Evolutionary conservation across 139 green algal species (phyloP).

Genomic region (Mychonastes homosphaera): DNA sequence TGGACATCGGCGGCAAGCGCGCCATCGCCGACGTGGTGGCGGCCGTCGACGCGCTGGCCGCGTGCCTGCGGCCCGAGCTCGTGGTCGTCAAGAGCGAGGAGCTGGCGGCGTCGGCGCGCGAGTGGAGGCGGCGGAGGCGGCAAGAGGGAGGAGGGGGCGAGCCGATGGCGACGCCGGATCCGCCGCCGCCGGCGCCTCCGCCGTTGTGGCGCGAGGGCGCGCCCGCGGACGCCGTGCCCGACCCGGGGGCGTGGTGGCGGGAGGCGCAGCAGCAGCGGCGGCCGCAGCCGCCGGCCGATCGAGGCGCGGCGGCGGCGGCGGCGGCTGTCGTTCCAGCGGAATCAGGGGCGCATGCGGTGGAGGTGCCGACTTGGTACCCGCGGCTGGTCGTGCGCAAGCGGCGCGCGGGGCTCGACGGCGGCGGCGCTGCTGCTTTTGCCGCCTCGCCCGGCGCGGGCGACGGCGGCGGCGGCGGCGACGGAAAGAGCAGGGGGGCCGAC

Average conservation of each 20-base stretch:
- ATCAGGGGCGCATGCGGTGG: too few species aligned
- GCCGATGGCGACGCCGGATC: background rate
- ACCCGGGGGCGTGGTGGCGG: background rate
- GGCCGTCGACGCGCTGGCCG: constrained; percentile 11
- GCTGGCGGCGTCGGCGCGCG: constrained; percentile 6
- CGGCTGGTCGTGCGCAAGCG: too few species aligned
- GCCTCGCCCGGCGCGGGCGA: too few species aligned
- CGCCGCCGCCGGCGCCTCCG: constrained; percentile 1
- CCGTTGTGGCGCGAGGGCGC: background rate
- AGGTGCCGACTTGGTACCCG: too few species aligned
- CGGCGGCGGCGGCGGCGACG: too few species aligned
- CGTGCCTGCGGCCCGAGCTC: constrained; percentile 8
- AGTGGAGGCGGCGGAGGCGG: background rate
- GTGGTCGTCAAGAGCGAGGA: constrained; percentile 23
- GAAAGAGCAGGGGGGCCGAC: too few species aligned
- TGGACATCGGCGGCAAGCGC: constrained; percentile 26
- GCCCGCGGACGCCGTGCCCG: background rate
- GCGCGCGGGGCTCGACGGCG: too few species aligned
- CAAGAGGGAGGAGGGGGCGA: background rate
- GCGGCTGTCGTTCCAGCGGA: background rate
- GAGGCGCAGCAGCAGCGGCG: constrained; percentile 3
- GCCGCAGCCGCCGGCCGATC: background rate
- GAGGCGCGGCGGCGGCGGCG: background rate
- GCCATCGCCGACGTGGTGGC: constrained; percentile 11
- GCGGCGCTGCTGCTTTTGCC: too few species aligned